Percentiles rank a stretch among this genome's conserved stretches.
Conservation (phyloP, 148 eudicot genomes). For the Diospyros lotus region DNA sequence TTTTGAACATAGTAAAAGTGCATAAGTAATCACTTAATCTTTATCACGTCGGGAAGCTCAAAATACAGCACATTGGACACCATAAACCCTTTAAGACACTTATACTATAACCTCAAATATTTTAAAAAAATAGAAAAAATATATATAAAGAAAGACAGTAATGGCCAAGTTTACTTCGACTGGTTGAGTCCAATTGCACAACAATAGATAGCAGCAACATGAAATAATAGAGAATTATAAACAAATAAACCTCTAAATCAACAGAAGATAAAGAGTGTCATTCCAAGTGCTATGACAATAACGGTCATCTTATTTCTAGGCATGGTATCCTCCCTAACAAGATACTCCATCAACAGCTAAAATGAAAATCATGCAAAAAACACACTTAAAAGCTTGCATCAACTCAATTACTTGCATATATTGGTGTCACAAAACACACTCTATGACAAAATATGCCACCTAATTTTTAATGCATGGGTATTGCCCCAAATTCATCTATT, state of each 20-base stretch:
- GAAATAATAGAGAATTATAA: background rate
- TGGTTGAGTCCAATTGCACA: background rate
- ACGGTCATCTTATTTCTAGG: background rate
- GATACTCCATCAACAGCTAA: background rate
- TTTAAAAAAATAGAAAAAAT: background rate
- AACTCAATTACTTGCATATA: background rate
- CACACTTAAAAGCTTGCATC: background rate
- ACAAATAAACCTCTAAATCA: background rate
- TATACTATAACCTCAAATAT: background rate
- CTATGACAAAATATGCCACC: background rate
- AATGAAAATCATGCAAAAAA: background rate
- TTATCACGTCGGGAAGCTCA: background rate
- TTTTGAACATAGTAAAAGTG: background rate
- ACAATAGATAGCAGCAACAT: background rate
- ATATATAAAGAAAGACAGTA: too few relatives aligned
- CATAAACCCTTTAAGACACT: background rate
- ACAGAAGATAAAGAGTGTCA: background rate
- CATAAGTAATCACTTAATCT: background rate
- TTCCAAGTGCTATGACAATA: too few relatives aligned
- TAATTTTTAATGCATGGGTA: background rate
- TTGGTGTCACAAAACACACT: background rate
- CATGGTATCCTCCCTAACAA: background rate
- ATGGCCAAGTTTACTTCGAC: background rate
- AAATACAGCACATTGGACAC: conserved; percentile 1
- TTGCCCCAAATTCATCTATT: too few relatives aligned